A percentile compares a stretch with the other conserved stretches of the same genome.
These are phyloP conservation scores for Aspergillus arachidicola DNA, from an alignment of 2,329 filamentous ascomycete species.

Conservation along the genomic window DNA sequence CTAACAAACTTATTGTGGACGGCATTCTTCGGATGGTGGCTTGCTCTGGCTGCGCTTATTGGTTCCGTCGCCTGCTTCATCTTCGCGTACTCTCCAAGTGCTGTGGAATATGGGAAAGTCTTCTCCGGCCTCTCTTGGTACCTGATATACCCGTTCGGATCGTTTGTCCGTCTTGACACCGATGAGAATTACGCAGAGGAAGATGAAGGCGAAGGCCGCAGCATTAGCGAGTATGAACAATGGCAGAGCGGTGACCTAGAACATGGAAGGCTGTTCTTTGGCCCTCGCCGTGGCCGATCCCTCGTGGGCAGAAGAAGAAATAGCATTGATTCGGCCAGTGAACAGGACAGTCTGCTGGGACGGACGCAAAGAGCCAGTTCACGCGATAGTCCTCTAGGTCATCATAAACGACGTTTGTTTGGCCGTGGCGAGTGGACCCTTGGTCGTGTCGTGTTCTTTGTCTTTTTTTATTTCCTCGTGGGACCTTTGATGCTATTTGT, in stretches of 20 bases:
- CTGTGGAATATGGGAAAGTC: conserved; percentile 80
- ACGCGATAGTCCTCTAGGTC: conserved; percentile 44
- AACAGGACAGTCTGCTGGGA: conserved; percentile 87
- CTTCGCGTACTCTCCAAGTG: conserved; percentile 77
- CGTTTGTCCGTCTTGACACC: conserved; percentile 89
- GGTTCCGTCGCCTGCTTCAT: conserved; percentile 78
- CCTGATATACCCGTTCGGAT: conserved; percentile 93
- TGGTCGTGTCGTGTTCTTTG: conserved; percentile 91
- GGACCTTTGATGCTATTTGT: conserved; percentile 83
- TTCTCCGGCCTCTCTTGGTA: conserved; percentile 84
- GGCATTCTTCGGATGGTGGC: conserved; percentile 93
- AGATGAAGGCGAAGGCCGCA: conserved; percentile 91
- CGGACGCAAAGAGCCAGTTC: conserved; percentile 58
- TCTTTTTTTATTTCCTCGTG: conserved; percentile 92
- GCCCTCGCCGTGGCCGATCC: conserved; percentile 73
- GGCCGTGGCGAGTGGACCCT: conserved; percentile 95
- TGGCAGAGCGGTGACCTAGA: conserved; percentile 98
- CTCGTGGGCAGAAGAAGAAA: conserved; percentile 83
- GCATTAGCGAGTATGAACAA: conserved; percentile 97
- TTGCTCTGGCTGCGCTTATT: conserved; percentile 72
- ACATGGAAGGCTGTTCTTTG: conserved; percentile 94
- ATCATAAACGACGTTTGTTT: conserved; percentile 81
- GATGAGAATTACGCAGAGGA: conserved; percentile 94
- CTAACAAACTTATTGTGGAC: conserved; percentile 93
- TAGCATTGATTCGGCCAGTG: conserved; percentile 84